A percentile compares a stretch with the other conserved stretches of the same genome.
phyloP scores from a whole-genome alignment of 2,329 filamentous ascomycete genomes.

The Colletotrichum lini region DNA sequence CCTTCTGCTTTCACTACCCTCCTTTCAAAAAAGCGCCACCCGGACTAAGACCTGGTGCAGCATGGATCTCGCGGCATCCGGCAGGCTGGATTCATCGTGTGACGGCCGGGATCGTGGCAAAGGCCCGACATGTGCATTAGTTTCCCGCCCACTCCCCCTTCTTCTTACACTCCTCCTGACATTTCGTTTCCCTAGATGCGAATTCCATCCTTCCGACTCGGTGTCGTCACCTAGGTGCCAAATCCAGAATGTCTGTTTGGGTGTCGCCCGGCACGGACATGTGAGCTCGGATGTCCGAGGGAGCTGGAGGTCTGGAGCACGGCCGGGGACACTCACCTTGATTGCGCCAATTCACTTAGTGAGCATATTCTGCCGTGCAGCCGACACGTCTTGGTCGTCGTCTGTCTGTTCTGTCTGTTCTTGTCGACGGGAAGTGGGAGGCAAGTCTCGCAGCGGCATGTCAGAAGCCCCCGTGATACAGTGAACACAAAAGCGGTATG shows the following conservation, averaged over 20 bases:
- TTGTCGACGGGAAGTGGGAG: conserved; percentile 3
- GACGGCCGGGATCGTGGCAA: conserved; percentile 27
- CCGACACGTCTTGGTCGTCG: conserved; percentile 14
- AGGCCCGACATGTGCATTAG: conserved; percentile 40
- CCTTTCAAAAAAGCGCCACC: background rate
- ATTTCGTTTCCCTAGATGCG: no score
- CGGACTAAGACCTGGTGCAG: background rate
- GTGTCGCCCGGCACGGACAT: background rate
- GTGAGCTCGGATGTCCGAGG: conserved; percentile 25
- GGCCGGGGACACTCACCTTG: background rate
- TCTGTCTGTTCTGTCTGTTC: background rate
- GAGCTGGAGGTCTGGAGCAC: conserved; percentile 6
- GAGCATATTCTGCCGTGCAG: conserved; percentile 18
- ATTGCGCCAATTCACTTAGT: background rate
- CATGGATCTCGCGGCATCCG: conserved; percentile 11
- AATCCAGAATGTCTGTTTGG: background rate
- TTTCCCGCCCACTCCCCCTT: conserved; percentile 9
- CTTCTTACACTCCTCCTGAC: no score
- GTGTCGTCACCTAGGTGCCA: background rate
- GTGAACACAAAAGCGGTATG: background rate
- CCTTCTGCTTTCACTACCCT: background rate
- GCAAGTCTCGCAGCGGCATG: background rate
- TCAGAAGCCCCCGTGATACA: background rate
- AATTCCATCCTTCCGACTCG: no score
- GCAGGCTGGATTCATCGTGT: conserved; percentile 13